Base-by-base conservation (phyloP, 306 rosid genomes). In the Astragalus glycyphyllos region DNA sequence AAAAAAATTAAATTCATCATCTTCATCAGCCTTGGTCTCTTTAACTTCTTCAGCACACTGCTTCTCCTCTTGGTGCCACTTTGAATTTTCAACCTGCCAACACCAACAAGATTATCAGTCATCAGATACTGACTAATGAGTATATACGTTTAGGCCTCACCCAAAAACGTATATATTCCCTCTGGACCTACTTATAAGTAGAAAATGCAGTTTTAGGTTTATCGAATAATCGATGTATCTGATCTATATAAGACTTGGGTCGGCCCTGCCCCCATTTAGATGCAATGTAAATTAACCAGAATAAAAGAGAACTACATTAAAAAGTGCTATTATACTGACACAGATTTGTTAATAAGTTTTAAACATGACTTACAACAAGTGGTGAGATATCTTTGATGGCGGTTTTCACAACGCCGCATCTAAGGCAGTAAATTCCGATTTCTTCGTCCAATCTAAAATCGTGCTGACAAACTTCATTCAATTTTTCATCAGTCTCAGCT, bases 291-390 rank as follows among this genome's bases (percentile, higher is more conserved):
- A 13, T 49, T 49, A 69, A 58, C 69, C 49, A 32, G 15, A 53
- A 49, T 29, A 56, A 35, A 57, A 23, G 53, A 50, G 23, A 64
- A 44, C 5, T 29, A n/a, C 67, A 50, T 23, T 42, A 31, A 65
- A 56, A 50, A 16, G 8, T 35, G 1, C 38, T 14, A 15, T 6
- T 7, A 2, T 29, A 4, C 6, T 0, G 4, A 0, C 5, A 3
- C 50, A 53, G 1, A 11, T 6, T 56, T 41, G 34, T 81, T 60
- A 38, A 8, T 31, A 34, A 65, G 54, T 68, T 71, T 72, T 46
- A 37, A 77, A 45, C 37, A 62, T 49, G 64, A 88, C 98, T 90
- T 94, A 94, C 98, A 79, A 94, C 87, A 57, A 94, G 90, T 10
- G 96, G 87, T 1, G 84, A 14, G 46, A 90, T 49, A 77, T 91